These are phyloP conservation scores for Puccinia brachypodii DNA, from an alignment of 1,284 basidiomycete genomes.

Conservation along the genomic window DNA sequence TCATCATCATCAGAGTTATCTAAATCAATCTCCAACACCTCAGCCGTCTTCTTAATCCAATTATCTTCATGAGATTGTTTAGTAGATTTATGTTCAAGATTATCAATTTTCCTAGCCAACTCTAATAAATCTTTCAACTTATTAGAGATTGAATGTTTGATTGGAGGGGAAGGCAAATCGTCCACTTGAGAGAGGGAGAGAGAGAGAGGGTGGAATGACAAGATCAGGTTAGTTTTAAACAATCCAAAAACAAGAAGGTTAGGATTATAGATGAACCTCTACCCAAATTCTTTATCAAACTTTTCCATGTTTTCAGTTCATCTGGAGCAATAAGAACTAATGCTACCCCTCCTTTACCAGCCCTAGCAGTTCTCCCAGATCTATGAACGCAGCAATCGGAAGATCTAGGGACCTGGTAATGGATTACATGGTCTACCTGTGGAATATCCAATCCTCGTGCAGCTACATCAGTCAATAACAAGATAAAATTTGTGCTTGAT, in stretches of 20 bases:
- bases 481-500: constrained; percentile 81
- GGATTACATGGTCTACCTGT: constrained; percentile 93
- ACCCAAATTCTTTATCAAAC: constrained; percentile 70
- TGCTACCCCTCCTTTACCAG: constrained; percentile 89
- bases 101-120: constrained; percentile 84
- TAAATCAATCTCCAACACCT: constrained; percentile 89
- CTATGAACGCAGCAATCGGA: constrained; percentile 99
- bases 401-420: constrained; percentile 96
- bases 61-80: constrained; percentile 87
- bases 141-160: constrained; percentile 81
- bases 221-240: constrained; percentile 46
- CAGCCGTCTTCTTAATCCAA: constrained; percentile 87
- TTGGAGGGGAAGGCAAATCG: constrained; percentile 71
- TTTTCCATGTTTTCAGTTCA: constrained; percentile 73
- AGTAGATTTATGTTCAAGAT: constrained; percentile 72
- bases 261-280: constrained; percentile 64
- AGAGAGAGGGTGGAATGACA: background rate
- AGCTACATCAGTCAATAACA: constrained; percentile 98
- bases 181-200: constrained; percentile 6
- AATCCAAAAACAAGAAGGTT: background rate
- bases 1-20: constrained; percentile 59
- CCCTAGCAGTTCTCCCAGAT: constrained; percentile 94
- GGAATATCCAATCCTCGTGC: constrained; percentile 95
- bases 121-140: constrained; percentile 78
- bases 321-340: constrained; percentile 92